Conservation (phyloP, 192 early-diverging fungal genomes). For the Jimgerdemannia flammicorona region DNA sequence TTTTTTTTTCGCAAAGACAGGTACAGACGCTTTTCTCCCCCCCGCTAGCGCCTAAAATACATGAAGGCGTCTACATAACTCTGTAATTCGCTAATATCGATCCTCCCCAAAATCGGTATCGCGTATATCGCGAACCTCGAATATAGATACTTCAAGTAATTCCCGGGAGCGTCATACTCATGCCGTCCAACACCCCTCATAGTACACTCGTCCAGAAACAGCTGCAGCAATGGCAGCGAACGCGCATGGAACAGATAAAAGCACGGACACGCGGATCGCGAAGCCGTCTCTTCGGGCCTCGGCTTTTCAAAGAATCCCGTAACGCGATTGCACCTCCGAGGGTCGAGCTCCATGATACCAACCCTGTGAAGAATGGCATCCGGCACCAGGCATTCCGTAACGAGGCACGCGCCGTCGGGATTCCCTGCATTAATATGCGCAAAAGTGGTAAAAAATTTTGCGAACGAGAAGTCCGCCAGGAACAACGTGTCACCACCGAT, state of each 20-base stretch:
- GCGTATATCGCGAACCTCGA: conserved; percentile 31
- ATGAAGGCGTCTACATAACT: conserved; percentile 47
- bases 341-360: conserved; percentile 48
- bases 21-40: too few relatives aligned
- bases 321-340: conserved; percentile 18
- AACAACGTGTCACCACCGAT: conserved; percentile 62
- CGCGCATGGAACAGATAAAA: neutral
- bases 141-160: conserved; percentile 42
- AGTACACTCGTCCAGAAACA: neutral
- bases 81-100: conserved; percentile 58
- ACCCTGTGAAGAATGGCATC: conserved; percentile 41
- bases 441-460: conserved; percentile 27
- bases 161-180: conserved; percentile 55
- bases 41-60: conserved; percentile 21
- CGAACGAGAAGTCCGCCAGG: conserved; percentile 46
- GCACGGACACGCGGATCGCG: neutral
- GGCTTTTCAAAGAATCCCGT: conserved; percentile 58
- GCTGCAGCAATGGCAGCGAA: neutral
- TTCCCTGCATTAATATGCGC: neutral
- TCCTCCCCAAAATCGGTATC: conserved; percentile 41
- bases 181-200: conserved; percentile 19
- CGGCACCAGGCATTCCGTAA: conserved; percentile 40
- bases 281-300: conserved; percentile 27
- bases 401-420: conserved; percentile 27
- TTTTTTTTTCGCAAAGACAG: too few relatives aligned